Evolutionary conservation across 371 early-diverging fungal genomes (phyloP).

Genomic region (Funneliformis caledonium): DNA sequence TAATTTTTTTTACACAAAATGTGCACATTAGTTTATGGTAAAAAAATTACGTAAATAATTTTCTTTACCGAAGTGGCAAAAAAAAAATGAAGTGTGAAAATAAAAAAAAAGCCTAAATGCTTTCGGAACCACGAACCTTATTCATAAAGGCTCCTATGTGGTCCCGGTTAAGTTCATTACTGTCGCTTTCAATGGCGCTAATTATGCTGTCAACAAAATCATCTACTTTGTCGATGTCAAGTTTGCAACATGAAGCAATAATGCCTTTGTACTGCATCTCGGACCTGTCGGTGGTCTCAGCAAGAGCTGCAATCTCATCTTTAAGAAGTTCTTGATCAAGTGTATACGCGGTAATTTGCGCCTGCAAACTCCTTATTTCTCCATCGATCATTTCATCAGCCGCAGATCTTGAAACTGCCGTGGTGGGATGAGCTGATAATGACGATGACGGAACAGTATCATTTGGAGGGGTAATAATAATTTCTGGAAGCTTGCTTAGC

Average conservation of each 20-base stretch:
- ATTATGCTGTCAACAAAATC: slow-evolving; percentile 68
- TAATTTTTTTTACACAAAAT: no score
- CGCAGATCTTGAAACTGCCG: neutral
- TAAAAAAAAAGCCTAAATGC: neutral
- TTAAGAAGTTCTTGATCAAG: slow-evolving; percentile 51
- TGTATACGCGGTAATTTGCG: slow-evolving; percentile 57
- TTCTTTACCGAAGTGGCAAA: neutral
- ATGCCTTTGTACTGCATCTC: slow-evolving; percentile 75
- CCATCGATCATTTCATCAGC: slow-evolving; percentile 41
- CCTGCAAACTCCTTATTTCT: slow-evolving; percentile 49
- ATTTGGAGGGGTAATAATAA: neutral
- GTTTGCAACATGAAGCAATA: slow-evolving; percentile 75
- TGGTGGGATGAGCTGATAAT: neutral
- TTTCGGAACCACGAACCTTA: slow-evolving; percentile 4
- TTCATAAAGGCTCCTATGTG: slow-evolving; percentile 7
- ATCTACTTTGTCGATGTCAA: slow-evolving; percentile 72
- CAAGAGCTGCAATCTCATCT: slow-evolving; percentile 49
- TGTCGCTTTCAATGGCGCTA: slow-evolving; percentile 76
- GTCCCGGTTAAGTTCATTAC: slow-evolving; percentile 59
- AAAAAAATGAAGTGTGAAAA: neutral
- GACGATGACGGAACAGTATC: neutral
- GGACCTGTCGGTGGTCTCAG: slow-evolving; percentile 52
- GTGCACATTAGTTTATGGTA: no score
- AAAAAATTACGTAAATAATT: neutral
- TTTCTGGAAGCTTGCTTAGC: neutral